Conservation (phyloP, 176 grass and related monocot genomes). For the Saccharum officinarum region DNA sequence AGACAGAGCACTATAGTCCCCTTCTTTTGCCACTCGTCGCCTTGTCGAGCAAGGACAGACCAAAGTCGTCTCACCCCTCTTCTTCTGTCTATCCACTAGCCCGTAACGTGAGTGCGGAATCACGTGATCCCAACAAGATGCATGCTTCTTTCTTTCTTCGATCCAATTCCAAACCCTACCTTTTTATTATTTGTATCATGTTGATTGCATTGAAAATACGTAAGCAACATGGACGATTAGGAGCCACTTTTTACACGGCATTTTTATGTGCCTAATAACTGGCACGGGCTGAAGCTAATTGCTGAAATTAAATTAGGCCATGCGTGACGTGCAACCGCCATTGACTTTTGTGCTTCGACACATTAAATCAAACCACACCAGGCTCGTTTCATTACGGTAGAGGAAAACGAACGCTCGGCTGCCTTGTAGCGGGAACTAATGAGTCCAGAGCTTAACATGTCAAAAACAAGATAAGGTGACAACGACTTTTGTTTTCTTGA, state of each 20-base stretch:
- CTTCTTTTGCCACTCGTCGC: too few species aligned
- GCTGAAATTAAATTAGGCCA: conserved; percentile 8
- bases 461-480: conserved; percentile 21
- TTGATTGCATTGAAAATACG: not conserved
- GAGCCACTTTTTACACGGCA: not conserved
- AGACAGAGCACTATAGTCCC: too few species aligned
- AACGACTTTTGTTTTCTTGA: not conserved
- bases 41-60: too few species aligned
- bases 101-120: too few species aligned
- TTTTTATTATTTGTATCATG: not conserved
- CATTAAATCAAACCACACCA: conserved; percentile 18
- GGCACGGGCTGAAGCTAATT: not conserved
- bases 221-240: not conserved
- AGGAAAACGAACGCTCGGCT: too few species aligned
- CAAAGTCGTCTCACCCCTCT: too few species aligned
- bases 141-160: not conserved
- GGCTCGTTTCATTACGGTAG: not conserved
- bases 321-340: not conserved
- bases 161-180: not conserved
- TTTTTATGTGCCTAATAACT: not conserved
- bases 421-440: too few species aligned
- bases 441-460: not conserved
- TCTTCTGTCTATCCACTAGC: too few species aligned
- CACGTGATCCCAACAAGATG: too few species aligned
- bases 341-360: conserved; percentile 1